phyloP scores from a whole-genome alignment of 257 asterid species.

The Nicotiana obtusifolia region DNA sequence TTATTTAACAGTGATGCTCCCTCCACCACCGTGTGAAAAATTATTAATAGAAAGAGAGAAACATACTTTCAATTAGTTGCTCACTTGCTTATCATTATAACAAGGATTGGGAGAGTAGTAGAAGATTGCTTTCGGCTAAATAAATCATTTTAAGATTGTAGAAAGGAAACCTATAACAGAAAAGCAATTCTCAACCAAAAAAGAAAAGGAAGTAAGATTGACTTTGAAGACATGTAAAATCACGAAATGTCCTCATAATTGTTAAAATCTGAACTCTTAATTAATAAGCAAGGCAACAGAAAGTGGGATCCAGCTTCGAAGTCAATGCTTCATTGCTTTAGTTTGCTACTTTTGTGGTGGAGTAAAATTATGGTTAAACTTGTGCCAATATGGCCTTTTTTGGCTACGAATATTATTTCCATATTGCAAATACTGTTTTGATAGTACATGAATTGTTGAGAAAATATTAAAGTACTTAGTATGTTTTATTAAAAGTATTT shows the following conservation, averaged over 20 bases:
- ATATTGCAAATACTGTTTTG: background rate
- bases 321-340: conserved; percentile 14
- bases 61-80: background rate
- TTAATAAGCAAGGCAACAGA: background rate
- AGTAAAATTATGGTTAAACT: background rate
- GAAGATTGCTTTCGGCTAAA: background rate
- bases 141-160: background rate
- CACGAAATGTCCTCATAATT: background rate
- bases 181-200: conserved; percentile 3
- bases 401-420: background rate
- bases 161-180: conserved; percentile 1
- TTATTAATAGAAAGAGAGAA: background rate
- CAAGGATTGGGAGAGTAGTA: background rate
- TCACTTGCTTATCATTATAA: background rate
- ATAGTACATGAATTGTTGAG: background rate
- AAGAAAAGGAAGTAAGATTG: conserved; percentile 3
- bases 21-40: no score
- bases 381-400: background rate
- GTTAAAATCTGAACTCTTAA: background rate
- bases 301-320: conserved; percentile 3
- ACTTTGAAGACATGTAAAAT: conserved; percentile 10
- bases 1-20: no score
- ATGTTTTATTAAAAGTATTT: background rate
- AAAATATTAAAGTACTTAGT: background rate
- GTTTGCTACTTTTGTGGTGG: background rate